phyloP scores from a whole-genome alignment of 257 asterid genomes.

The Solanum boliviense region DNA sequence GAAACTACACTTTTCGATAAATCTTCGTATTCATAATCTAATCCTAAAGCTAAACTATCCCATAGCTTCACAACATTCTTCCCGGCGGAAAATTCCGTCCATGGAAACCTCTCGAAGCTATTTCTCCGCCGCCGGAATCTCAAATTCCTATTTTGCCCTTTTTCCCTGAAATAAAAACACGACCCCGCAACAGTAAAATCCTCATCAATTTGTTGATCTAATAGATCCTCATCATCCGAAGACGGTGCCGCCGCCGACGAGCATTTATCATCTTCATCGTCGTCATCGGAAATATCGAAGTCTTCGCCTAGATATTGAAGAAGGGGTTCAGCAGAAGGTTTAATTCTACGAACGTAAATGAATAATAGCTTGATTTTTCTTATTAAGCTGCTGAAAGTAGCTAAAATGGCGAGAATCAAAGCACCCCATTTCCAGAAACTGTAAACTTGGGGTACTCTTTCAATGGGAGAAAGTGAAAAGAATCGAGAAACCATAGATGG shows the following conservation, averaged over 20 bases:
- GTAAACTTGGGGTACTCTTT: neutral
- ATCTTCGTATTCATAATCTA: slow-evolving; percentile 12
- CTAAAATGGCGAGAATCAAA: slow-evolving; percentile 52
- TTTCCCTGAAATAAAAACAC: neutral
- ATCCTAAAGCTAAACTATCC: slow-evolving; percentile 35
- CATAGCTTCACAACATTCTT: slow-evolving; percentile 76
- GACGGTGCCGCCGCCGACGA: slow-evolving; percentile 20
- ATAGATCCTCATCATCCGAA: slow-evolving; percentile 19
- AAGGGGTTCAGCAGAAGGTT: slow-evolving; percentile 33
- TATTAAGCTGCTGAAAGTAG: slow-evolving; percentile 60
- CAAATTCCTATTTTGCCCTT: slow-evolving; percentile 21
- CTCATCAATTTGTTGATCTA: slow-evolving; percentile 11
- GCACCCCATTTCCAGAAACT: slow-evolving; percentile 94
- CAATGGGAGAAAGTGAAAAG: slow-evolving; percentile 20
- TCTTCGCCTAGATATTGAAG: slow-evolving; percentile 27
- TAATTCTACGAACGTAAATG: slow-evolving; percentile 30
- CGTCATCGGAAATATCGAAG: slow-evolving; percentile 40
- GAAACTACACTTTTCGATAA: slow-evolving; percentile 30
- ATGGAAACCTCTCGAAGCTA: slow-evolving; percentile 12
- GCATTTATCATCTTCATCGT: slow-evolving; percentile 8
- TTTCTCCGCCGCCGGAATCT: slow-evolving; percentile 23
- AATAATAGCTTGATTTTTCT: slow-evolving; percentile 41
- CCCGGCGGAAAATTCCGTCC: slow-evolving; percentile 52
- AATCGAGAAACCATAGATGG: slow-evolving; percentile 48
- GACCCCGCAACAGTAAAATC: slow-evolving; percentile 48